Evolutionary conservation across 257 asterid species (phyloP).

Genomic region (Solanum chiquidenum): DNA sequence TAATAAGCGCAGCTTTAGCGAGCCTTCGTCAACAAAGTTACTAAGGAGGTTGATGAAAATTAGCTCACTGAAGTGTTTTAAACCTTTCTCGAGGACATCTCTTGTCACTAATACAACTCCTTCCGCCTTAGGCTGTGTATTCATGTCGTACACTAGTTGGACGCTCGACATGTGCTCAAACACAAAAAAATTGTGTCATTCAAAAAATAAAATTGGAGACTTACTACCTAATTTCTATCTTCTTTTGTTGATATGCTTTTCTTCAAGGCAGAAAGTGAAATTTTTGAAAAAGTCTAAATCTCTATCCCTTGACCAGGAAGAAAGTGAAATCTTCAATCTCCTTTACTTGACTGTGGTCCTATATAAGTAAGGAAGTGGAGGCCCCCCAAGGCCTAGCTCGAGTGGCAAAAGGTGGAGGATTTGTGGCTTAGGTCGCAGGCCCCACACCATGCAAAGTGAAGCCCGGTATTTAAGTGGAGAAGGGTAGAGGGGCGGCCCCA

Average conservation of each 20-base stretch:
- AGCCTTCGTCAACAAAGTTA: neutral
- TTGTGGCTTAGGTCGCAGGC: too few species aligned
- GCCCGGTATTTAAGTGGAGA: too few species aligned
- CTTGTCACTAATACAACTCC: neutral
- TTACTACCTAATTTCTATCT: neutral
- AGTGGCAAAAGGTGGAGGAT: too few species aligned
- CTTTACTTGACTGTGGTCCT: neutral
- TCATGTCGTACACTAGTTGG: neutral
- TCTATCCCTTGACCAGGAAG: neutral
- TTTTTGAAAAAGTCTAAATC: neutral
- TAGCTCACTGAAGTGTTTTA: neutral
- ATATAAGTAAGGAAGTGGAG: neutral
- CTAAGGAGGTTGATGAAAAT: neutral
- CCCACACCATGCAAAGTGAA: too few species aligned
- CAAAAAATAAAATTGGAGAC: neutral
- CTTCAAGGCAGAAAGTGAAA: neutral
- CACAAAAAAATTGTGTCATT: neutral
- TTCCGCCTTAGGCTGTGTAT: neutral
- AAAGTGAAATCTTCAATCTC: neutral
- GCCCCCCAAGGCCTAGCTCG: too few species aligned
- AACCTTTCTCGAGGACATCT: neutral
- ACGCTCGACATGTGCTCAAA: neutral
- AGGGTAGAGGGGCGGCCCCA: too few species aligned
- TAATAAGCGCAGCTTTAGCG: neutral
- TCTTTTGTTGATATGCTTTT: neutral